Conservation (phyloP, 2,329 filamentous ascomycete species). For the Septoria linicola region DNA sequence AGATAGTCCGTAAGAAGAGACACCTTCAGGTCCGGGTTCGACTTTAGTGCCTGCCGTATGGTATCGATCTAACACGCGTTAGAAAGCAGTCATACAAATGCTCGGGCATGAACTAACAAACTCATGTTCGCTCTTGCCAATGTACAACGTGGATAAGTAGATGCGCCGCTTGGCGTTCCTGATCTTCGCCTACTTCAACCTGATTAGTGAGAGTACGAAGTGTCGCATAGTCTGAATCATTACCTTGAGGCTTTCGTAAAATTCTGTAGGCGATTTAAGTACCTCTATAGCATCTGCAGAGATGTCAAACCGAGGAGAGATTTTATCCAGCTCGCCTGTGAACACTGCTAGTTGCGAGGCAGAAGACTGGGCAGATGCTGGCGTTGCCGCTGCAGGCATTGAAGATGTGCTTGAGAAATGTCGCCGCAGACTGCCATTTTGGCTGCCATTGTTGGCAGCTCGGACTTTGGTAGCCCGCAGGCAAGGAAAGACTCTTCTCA, state of each 20-base stretch:
- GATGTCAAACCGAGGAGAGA: constrained; percentile 88
- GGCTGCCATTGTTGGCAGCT: neutral
- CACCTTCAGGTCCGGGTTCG: constrained; percentile 73
- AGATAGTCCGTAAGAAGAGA: constrained; percentile 90
- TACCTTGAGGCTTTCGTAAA: constrained; percentile 89
- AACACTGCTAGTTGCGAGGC: constrained; percentile 59
- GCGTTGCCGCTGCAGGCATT: constrained; percentile 19
- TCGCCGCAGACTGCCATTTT: constrained; percentile 25
- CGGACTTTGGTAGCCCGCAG: constrained; percentile 25
- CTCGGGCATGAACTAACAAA: constrained; percentile 53
- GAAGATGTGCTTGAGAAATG: constrained; percentile 30
- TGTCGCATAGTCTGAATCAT: constrained; percentile 23
- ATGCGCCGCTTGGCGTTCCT: constrained; percentile 72
- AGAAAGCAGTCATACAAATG: neutral
- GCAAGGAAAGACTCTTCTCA: constrained; percentile 30
- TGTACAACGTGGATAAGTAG: constrained; percentile 94
- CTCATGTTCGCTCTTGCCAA: constrained; percentile 89
- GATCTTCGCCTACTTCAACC: constrained; percentile 67
- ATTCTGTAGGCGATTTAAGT: constrained; percentile 76
- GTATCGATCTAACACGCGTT: constrained; percentile 62
- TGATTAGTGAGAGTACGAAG: constrained; percentile 13
- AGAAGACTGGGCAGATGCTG: constrained; percentile 30
- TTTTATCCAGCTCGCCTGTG: constrained; percentile 75
- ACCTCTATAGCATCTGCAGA: constrained; percentile 77
- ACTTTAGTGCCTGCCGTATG: constrained; percentile 69